These are phyloP conservation scores for Yamadazyma dendronema DNA, from an alignment of 1,139 yeast genomes.

Conservation along the genomic window DNA sequence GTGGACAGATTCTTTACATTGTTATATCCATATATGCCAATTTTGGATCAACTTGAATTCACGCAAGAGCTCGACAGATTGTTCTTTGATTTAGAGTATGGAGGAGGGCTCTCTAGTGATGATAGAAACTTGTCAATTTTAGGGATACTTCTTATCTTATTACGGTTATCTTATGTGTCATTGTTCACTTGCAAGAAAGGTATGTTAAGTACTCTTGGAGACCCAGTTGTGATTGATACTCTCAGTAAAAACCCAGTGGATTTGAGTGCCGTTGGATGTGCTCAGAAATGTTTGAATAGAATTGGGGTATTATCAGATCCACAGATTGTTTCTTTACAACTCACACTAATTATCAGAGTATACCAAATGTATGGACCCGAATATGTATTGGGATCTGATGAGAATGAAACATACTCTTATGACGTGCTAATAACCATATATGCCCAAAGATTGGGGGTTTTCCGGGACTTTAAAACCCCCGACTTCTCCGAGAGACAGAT, in stretches of 20 bases:
- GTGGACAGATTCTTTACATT: constrained; percentile 43
- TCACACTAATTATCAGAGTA: constrained; percentile 36
- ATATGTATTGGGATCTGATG: constrained; percentile 32
- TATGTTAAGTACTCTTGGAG: neutral
- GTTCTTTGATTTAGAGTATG: neutral
- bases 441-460: constrained; percentile 26
- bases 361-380: constrained; percentile 47
- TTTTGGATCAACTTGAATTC: constrained; percentile 40
- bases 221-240: neutral
- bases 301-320: constrained; percentile 25
- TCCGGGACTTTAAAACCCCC: constrained; percentile 42
- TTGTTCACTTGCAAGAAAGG: constrained; percentile 8
- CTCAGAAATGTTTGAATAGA: constrained; percentile 32
- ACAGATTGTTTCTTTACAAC: constrained; percentile 48
- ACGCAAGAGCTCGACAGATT: constrained; percentile 6
- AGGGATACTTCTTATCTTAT: constrained; percentile 22
- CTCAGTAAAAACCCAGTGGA: constrained; percentile 17
- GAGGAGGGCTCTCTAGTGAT: neutral
- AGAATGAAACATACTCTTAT: constrained; percentile 12
- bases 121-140: constrained; percentile 22
- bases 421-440: constrained; percentile 4
- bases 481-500: neutral
- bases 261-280: constrained; percentile 32
- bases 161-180: constrained; percentile 24
- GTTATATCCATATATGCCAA: constrained; percentile 48